Evolutionary conservation across 2,329 filamentous ascomycete species (phyloP).

Genomic region (Acarospora socialis): DNA sequence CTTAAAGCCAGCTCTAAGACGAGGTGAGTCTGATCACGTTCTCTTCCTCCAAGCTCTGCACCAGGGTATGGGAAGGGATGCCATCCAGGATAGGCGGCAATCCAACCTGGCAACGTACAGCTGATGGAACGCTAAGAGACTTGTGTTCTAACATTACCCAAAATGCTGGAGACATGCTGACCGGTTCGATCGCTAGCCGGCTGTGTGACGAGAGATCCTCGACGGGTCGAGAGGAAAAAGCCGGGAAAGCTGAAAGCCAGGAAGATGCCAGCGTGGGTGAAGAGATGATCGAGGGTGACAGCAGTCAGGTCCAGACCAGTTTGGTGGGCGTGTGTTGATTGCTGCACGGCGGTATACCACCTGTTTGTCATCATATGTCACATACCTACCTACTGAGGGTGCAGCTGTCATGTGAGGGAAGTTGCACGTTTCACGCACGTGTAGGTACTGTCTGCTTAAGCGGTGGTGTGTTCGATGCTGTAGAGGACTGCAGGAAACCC

Average conservation of each 20-base stretch:
- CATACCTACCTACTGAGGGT: no score
- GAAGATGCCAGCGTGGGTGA: constrained; percentile 98
- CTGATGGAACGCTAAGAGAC: not conserved
- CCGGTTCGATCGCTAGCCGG: constrained; percentile 49
- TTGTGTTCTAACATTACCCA: not conserved
- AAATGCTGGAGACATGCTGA: constrained; percentile 4
- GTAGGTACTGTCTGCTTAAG: no score
- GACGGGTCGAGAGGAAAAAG: constrained; percentile 96
- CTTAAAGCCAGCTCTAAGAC: constrained; percentile 72
- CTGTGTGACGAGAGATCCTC: constrained; percentile 77
- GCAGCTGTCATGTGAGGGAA: no score
- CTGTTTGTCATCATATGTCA: no score
- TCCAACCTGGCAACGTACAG: no score
- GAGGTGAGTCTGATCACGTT: constrained; percentile 50
- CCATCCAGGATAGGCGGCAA: not conserved
- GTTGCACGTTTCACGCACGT: no score
- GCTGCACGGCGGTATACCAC: no score
- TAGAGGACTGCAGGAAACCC: no score
- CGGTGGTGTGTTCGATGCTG: no score
- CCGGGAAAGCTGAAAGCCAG: constrained; percentile 88
- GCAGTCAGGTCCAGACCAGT: no score
- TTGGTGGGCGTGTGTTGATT: no score
- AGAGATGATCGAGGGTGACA: constrained; percentile 43
- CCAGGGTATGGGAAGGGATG: not conserved
- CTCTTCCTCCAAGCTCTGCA: constrained; percentile 1